Evolutionary conservation across 2,329 filamentous ascomycete species (phyloP), one percentile per base, ranked within the genome.

Genomic region (Cladosporium halotolerans): DNA sequence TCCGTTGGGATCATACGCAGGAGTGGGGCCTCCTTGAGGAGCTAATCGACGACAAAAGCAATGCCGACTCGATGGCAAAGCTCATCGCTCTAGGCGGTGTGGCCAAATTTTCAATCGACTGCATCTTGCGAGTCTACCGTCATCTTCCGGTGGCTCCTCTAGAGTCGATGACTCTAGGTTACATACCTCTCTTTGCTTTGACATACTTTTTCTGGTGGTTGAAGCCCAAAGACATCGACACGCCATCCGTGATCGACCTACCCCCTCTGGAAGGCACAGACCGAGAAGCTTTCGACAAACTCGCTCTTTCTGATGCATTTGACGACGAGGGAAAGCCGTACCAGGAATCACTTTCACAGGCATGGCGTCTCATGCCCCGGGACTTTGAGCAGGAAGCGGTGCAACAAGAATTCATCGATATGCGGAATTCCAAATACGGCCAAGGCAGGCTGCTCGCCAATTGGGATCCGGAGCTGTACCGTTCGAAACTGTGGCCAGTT

Each of bases 191-290:
- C 14, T 65, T 70, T 52, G 62, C 64, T 1, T 57, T 66, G 8
- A 68, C 68, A 3, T 69, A 68, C 50, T 63, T 64, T 51, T 66
- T 66, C 44, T 72, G 70, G 68, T 68, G 67, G 61, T 52, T 66
- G 46, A 71, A 71, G 48, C 70, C 69, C 1, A 67, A 66, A 46
- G 68, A 71, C 56, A 65, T 72, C 13, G 58, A 62, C 53, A 66
- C 64, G 11, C 63, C 68, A 7, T 62, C 64, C 1, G 50, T 66
- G 19, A 58, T 68, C 32, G 54, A 63, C 14, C 59, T 68, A 6
- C 66, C 64, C n/a, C 33, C 54, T 1, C 65, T 69, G 63, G 50
- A 53, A 28, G 28, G 40, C 13, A 55, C 59, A 33, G 60, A 67
- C 42, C 52, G 44, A 38, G 28, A 38, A 19, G 51, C 46, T 7